Evolutionary conservation across 805 yeast species (phyloP).

Genomic region (Lipomyces mesembrius): DNA sequence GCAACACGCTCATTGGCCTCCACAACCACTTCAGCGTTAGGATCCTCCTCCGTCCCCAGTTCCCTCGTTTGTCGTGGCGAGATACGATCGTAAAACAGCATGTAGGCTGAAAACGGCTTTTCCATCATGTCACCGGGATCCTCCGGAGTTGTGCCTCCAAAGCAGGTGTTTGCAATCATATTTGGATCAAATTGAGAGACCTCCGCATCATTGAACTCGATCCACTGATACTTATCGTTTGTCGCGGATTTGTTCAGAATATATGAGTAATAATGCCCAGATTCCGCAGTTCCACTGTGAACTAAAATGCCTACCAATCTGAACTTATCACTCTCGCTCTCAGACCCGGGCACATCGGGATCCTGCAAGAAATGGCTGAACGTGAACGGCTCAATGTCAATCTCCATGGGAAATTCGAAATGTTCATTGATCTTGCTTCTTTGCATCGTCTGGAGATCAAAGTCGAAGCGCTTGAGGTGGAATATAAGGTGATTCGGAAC

Average conservation of each 20-base stretch:
- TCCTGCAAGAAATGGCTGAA: conserved; percentile 13
- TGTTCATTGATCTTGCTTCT: conserved; percentile 34
- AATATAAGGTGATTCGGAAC: conserved; percentile 33
- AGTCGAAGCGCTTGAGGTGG: conserved; percentile 36
- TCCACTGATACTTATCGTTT: conserved; percentile 21
- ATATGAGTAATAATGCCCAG: conserved; percentile 36
- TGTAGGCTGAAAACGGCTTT: conserved; percentile 32
- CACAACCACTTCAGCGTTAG: not conserved
- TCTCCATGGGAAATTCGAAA: conserved; percentile 32
- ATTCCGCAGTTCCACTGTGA: conserved; percentile 35
- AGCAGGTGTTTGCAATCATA: conserved; percentile 23
- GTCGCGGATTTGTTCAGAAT: conserved; percentile 18
- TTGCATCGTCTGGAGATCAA: conserved; percentile 36
- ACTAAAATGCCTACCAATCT: conserved; percentile 29
- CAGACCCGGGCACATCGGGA: not conserved
- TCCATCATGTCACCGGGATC: conserved; percentile 18
- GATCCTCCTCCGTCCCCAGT: not conserved
- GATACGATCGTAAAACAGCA: conserved; percentile 36
- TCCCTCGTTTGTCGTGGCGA: not conserved
- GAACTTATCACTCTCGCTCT: conserved; percentile 16
- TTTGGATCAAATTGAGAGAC: conserved; percentile 27
- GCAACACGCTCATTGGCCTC: not conserved
- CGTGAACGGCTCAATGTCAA: conserved; percentile 28
- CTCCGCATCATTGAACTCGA: conserved; percentile 34
- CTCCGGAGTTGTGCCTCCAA: conserved; percentile 24